phyloP scores from a whole-genome alignment of 2,329 filamentous ascomycete species.

The Cercospora beticola region DNA sequence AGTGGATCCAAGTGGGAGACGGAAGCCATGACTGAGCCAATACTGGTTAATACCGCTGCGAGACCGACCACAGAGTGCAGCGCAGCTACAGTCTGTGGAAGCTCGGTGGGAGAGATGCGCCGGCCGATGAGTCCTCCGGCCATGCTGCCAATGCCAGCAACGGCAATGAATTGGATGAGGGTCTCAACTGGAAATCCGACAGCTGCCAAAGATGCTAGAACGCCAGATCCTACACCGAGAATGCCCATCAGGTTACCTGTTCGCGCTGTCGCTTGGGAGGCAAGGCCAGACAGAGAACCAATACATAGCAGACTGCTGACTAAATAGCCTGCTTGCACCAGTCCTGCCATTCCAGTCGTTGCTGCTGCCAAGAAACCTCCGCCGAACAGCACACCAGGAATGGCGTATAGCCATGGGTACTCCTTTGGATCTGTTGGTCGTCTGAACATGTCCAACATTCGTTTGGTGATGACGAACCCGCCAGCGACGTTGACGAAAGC shows the following conservation, averaged over 20 bases:
- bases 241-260: conserved; percentile 86
- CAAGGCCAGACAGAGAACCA: conserved; percentile 75
- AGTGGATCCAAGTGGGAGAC: conserved; percentile 66
- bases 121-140: conserved; percentile 75
- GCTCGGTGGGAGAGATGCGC: conserved; percentile 80
- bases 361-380: conserved; percentile 79
- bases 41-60: conserved; percentile 82
- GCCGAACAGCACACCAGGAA: conserved; percentile 74
- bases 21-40: conserved; percentile 78
- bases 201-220: conserved; percentile 77
- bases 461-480: conserved; percentile 86
- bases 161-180: conserved; percentile 72
- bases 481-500: conserved; percentile 88
- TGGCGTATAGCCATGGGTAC: conserved; percentile 81
- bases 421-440: conserved; percentile 82
- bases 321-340: conserved; percentile 85
- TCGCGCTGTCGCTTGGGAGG: conserved; percentile 77
- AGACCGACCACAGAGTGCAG: conserved; percentile 88
- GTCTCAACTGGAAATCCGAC: conserved; percentile 79
- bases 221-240: conserved; percentile 77
- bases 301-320: conserved; percentile 84
- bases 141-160: conserved; percentile 70
- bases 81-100: conserved; percentile 86
- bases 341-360: conserved; percentile 75
- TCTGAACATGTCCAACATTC: conserved; percentile 92